Evolutionary conservation across 2,329 filamentous ascomycete species (phyloP), one percentile per base, ranked within the genome.

Genomic region (Ascochyta rabiei): DNA sequence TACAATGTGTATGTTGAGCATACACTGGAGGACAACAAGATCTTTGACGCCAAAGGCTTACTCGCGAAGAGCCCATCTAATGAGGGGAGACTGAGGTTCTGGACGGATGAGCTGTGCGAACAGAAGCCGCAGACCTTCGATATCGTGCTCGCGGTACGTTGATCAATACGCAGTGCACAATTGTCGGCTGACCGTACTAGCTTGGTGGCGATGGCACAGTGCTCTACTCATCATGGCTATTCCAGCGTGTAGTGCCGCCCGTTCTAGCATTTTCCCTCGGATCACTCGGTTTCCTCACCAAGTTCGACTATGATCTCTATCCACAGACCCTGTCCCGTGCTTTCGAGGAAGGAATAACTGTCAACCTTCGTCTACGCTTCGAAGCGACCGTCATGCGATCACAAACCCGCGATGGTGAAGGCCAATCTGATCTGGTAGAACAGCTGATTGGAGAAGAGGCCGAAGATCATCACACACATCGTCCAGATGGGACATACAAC

Each of bases 131-230:
- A 96, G 66, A 89, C 86, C 0, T 97, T 98, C 71, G 95, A 99
- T 75, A 96, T 99, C 69, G 88, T 96, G 46, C 86, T 99, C 41
- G 96, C 93, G 0, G 77, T 83, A 67, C 71, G 78, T 30, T 35
- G 6, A 7, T 5, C 9, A 1, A 42, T 0, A 8, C 5, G 24
- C 4, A 9, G 1, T 10, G 35, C 28, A 15, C 7, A 4, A 35
- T 21, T 4, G 4, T 5, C 13, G 2, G 24, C 46, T 55, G 3
- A 55, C 12, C 12, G 28, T 13, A 42, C 23, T 39, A 80, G 77
- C 83, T 96, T 3, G 93, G 92, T 43, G 95, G 95, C 12, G 95
- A 99, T 71, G 95, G 95, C n/a, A 99, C 95, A 0, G 93, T 99
- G 6, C 80, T 99, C 10, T 98, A 96, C 71, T 90, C 93, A 4